Percentiles rank a stretch among this genome's conserved stretches.
These are phyloP conservation scores for Acanthamoeba quina DNA, from an alignment of 208 protist genomes.

Conservation along the genomic window DNA sequence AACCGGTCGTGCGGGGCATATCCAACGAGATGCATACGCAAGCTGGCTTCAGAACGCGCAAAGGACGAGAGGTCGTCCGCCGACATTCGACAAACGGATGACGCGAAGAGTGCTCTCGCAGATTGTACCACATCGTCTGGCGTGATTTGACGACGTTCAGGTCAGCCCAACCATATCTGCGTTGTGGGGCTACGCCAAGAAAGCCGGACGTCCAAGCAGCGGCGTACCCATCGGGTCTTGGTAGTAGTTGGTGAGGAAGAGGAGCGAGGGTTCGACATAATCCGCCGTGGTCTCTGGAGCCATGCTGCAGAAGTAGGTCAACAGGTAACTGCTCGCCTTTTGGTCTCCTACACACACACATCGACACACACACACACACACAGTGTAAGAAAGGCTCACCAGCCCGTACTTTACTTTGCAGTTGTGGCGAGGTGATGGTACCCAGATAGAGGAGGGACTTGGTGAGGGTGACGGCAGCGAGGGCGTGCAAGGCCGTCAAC, in stretches of 20 bases:
- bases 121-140: constrained; percentile 51
- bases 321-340: constrained; percentile 24
- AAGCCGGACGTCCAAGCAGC: not conserved
- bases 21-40: not conserved
- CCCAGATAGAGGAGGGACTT: constrained; percentile 5
- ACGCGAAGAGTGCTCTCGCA: not conserved
- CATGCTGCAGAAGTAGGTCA: constrained; percentile 34
- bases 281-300: not conserved
- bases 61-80: constrained; percentile 14
- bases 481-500: constrained; percentile 27
- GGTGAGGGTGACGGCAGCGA: constrained; percentile 9
- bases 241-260: constrained; percentile 36
- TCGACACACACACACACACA: not conserved
- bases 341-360: not conserved
- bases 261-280: constrained; percentile 50
- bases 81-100: not conserved
- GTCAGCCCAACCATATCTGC: not conserved
- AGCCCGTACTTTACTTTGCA: not conserved
- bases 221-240: constrained; percentile 54
- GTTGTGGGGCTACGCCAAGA: not conserved
- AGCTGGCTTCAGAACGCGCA: not conserved
- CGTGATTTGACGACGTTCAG: not conserved
- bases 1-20: not conserved
- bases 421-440: not conserved
- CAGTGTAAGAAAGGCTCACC: not conserved